A percentile compares a stretch with the other conserved stretches of the same genome.
Evolutionary conservation across 805 yeast species (phyloP).

Genomic region (Saccharomyces paradoxus): DNA sequence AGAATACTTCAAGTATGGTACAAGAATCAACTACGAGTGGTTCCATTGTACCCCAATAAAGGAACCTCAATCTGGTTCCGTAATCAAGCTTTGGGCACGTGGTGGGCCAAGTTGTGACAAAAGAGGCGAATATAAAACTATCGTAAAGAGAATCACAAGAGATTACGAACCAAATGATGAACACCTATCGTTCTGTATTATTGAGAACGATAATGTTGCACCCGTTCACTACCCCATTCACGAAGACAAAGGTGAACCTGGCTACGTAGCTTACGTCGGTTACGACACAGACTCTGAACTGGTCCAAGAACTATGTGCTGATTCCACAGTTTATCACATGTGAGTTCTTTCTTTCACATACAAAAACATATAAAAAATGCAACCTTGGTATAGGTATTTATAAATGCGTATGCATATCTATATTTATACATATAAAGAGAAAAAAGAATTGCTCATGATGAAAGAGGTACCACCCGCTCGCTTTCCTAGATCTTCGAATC

Average conservation of each 20-base stretch:
- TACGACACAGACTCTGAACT: conserved; percentile 19
- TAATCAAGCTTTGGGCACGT: conserved; percentile 29
- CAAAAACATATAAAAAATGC: background rate
- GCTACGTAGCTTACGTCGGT: conserved; percentile 30
- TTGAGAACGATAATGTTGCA: conserved; percentile 24
- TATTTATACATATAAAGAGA: background rate
- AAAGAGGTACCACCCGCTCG: background rate
- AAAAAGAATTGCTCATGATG: background rate
- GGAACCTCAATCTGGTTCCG: conserved; percentile 20
- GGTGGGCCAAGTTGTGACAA: conserved; percentile 41
- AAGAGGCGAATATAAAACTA: conserved; percentile 36
- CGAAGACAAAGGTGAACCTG: conserved; percentile 30
- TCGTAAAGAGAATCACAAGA: conserved; percentile 34
- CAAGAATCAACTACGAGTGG: conserved; percentile 37
- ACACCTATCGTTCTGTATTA: conserved; percentile 32
- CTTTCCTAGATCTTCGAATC: background rate
- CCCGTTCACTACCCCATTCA: conserved; percentile 29
- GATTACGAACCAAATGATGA: conserved; percentile 34
- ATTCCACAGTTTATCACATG: conserved; percentile 22
- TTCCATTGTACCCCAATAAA: conserved; percentile 36
- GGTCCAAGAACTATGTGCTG: conserved; percentile 21
- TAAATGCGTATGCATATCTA: conserved; percentile 1
- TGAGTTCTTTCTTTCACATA: conserved; percentile 4
- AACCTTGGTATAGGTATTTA: background rate
- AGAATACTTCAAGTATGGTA: conserved; percentile 37